Base-by-base conservation (phyloP, 352 stramenopile species). In the Phytopythium sindhum region DNA sequence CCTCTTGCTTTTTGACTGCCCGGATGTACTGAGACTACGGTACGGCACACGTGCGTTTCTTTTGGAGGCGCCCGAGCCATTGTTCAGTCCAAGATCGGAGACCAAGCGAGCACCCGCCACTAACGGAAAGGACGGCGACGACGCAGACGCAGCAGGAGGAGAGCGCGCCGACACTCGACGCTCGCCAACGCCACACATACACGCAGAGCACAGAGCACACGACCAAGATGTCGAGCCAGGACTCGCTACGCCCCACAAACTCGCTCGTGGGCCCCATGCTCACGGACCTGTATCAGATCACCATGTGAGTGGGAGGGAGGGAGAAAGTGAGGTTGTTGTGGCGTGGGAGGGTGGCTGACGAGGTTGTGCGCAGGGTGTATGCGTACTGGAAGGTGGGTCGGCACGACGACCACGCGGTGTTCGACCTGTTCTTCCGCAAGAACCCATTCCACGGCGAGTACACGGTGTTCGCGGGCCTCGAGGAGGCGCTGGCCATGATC, bases 351-450 rank as follows among this genome's bases (percentile, higher is more conserved):
- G 23, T 42, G 33, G 1, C 33, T 39, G 33, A 39, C 33, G 33
- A 6, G 33, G 5, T 12, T 39, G 64, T 98, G 9, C 90, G 78
- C 12, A 99, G 99, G 98, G 90, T 97, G 11, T 99, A 99, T 65
- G 96, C 94, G 9, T 99, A 99, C 78, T 99, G 97, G 97, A 99
- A 98, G 70, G 91, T 94, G 45, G 89, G 91, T 17, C 87, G 97
- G 33, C 90, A 99, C 61, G 76, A 98, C 44, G 92, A 99, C 62
- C 70, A 87, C 53, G 89, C 91, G 12, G 91, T 98, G 31, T 98
- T 98, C 58, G 95, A 98, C 57, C 75, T 99, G 6, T 99, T 99
- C 78, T 99, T 99, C 83, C 94, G 98, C 54, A 99, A 99, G 80
- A 99, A 98, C 78, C 98, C 98, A 15, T 99, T 99, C 78, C 81